phyloP scores from a whole-genome alignment of 176 grass and related monocot species.

The Oryza nivara region DNA sequence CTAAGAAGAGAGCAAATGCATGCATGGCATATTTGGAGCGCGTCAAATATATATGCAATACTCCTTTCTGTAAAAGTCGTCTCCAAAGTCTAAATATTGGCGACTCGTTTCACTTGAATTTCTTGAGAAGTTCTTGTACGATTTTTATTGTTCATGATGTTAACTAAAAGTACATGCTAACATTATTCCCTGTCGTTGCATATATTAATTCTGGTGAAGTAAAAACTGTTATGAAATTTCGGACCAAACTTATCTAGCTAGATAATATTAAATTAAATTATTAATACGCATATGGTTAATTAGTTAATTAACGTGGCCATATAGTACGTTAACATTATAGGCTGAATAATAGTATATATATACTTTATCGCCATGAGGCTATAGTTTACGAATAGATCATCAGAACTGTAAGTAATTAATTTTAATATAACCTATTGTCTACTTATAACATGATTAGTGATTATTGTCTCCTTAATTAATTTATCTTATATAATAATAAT shows the following conservation, averaged over 20 bases:
- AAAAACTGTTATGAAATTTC: constrained; percentile 17
- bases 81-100: constrained; percentile 16
- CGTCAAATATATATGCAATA: background rate
- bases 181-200: background rate
- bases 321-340: background rate
- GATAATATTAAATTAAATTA: background rate
- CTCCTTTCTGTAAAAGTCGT: constrained; percentile 34
- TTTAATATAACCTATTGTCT: background rate
- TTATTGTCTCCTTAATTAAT: background rate
- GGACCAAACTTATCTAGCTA: background rate
- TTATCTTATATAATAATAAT: background rate
- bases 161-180: background rate
- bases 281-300: background rate
- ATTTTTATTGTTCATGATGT: background rate
- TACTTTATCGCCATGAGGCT: background rate
- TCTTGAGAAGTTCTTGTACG: background rate
- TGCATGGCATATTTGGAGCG: constrained; percentile 19
- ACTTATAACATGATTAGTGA: background rate
- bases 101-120: background rate
- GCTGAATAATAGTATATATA: background rate
- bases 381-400: background rate
- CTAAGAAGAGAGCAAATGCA: constrained; percentile 5
- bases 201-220: background rate
- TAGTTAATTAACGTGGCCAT: background rate
- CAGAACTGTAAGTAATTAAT: background rate